Evolutionary conservation across 441 rosid genomes (phyloP).

Genomic region (Jatropha multifida): DNA sequence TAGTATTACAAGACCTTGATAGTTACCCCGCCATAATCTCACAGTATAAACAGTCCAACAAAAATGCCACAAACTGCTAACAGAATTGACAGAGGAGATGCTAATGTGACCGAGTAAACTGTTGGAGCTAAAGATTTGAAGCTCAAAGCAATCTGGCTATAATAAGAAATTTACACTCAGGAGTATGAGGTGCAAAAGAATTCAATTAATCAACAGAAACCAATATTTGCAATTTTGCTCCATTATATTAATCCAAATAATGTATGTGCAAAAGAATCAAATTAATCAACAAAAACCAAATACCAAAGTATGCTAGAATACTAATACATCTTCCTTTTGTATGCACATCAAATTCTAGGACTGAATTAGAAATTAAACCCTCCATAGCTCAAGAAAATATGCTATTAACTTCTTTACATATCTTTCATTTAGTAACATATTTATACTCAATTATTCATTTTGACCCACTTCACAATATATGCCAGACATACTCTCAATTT

Average conservation of each 20-base stretch:
- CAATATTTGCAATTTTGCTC: too few relatives aligned
- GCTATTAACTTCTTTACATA: neutral
- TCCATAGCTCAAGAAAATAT: too few relatives aligned
- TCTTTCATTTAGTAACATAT: neutral
- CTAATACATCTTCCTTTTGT: too few relatives aligned
- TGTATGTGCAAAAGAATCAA: too few relatives aligned
- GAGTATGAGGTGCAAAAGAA: neutral
- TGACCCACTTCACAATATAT: neutral
- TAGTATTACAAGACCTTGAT: neutral
- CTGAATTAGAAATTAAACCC: too few relatives aligned
- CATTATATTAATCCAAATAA: too few relatives aligned
- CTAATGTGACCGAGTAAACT: neutral
- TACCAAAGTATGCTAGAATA: too few relatives aligned
- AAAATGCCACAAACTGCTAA: neutral
- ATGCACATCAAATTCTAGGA: neutral
- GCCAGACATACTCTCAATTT: neutral
- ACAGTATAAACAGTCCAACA: neutral
- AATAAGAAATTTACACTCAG: neutral
- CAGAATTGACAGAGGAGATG: neutral
- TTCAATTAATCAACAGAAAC: neutral
- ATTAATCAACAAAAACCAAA: too few relatives aligned
- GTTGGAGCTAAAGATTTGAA: neutral
- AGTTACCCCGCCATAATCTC: neutral
- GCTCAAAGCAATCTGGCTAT: neutral
- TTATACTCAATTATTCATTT: conserved; percentile 10